Evolutionary conservation across 192 early-diverging fungal genomes (phyloP).

Genomic region (Spinellus fusiger): DNA sequence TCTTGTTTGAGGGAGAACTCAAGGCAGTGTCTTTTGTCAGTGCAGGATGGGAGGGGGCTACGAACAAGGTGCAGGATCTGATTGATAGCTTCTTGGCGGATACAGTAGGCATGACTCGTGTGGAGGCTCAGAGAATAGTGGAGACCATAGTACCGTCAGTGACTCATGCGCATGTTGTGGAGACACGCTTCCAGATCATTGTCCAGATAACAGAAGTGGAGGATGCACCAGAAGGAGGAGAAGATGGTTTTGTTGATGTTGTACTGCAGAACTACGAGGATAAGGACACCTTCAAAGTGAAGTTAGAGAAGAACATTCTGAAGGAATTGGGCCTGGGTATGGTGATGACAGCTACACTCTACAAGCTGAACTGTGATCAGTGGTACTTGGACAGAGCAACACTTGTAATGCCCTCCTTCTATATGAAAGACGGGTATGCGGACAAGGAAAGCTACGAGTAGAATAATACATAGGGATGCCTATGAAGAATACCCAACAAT

Average conservation of each 20-base stretch:
- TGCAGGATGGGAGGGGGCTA: neutral
- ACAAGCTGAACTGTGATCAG: conserved; percentile 12
- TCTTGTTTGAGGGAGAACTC: conserved; percentile 41
- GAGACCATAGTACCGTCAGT: neutral
- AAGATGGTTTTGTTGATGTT: neutral
- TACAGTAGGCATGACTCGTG: conserved; percentile 6
- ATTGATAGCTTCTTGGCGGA: conserved; percentile 5
- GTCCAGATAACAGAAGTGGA: conserved; percentile 6
- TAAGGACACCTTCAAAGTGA: conserved; percentile 4
- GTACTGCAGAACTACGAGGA: neutral
- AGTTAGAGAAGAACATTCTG: conserved; percentile 19
- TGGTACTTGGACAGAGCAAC: conserved; percentile 22
- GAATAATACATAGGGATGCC: too few species aligned
- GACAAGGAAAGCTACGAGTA: conserved; percentile 13
- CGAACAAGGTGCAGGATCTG: neutral
- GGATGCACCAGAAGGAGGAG: neutral
- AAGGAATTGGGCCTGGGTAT: conserved; percentile 16
- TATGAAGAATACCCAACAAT: too few species aligned
- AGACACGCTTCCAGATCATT: neutral
- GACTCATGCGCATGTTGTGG: neutral
- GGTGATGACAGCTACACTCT: conserved; percentile 16
- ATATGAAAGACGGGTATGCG: conserved; percentile 24
- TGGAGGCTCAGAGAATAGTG: neutral
- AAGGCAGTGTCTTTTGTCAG: conserved; percentile 27
- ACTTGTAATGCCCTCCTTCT: conserved; percentile 22